These are phyloP conservation scores for Beauveria rudraprayagi DNA, from an alignment of 2,329 filamentous ascomycete species.

Conservation along the genomic window DNA sequence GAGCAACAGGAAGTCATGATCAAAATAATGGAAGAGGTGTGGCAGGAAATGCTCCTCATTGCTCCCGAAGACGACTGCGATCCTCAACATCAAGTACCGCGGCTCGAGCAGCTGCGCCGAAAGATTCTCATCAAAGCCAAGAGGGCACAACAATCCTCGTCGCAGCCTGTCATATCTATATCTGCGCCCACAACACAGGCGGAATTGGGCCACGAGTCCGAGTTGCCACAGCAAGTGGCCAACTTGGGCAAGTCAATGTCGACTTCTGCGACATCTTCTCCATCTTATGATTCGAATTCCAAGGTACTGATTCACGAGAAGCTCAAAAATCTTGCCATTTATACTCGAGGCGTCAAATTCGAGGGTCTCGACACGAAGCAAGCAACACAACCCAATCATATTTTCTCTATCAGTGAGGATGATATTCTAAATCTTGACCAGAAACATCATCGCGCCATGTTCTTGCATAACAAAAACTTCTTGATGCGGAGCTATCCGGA, in stretches of 20 bases:
- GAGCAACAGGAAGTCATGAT: constrained; percentile 91
- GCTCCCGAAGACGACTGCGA: constrained; percentile 40
- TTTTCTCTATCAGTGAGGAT: constrained; percentile 85
- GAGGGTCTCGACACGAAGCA: constrained; percentile 59
- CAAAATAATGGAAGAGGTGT: constrained; percentile 84
- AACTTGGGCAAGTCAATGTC: constrained; percentile 1
- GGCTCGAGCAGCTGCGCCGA: constrained; percentile 60
- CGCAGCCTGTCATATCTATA: constrained; percentile 9
- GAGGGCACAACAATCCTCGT: constrained; percentile 35
- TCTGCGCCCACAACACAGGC: constrained; percentile 14
- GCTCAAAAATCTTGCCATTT: constrained; percentile 70
- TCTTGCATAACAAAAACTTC: constrained; percentile 78
- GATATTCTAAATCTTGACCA: constrained; percentile 52
- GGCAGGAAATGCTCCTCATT: constrained; percentile 67
- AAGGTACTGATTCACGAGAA: constrained; percentile 59
- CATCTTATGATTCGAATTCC: constrained; percentile 19
- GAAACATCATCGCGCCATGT: constrained; percentile 66
- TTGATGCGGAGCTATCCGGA: constrained; percentile 91
- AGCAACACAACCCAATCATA: constrained; percentile 53
- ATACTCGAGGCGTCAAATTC: constrained; percentile 81
- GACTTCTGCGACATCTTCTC: not conserved
- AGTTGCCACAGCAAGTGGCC: not conserved
- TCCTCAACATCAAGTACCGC: constrained; percentile 51
- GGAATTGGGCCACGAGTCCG: constrained; percentile 16
- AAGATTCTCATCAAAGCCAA: constrained; percentile 86